These are phyloP conservation scores for Tilletia walkeri DNA, from an alignment of 1,284 basidiomycete genomes.

Conservation along the genomic window DNA sequence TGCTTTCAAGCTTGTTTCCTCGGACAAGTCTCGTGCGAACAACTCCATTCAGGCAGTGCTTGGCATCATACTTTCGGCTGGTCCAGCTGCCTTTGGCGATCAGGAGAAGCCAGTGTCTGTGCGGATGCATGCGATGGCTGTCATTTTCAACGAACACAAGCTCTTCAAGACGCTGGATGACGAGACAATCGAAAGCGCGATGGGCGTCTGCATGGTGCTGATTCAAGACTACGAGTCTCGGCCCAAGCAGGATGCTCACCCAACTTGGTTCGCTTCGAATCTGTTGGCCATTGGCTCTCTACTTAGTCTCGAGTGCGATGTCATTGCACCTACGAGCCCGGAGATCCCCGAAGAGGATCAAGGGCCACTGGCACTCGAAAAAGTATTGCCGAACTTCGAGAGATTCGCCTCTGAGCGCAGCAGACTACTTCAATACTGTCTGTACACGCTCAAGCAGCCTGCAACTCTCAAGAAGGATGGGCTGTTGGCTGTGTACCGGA, in stretches of 20 bases:
- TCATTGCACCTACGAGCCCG: slow-evolving; percentile 63
- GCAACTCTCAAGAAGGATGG: slow-evolving; percentile 33
- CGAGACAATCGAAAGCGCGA: slow-evolving; percentile 62
- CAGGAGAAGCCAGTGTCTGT: slow-evolving; percentile 62
- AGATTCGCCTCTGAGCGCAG: slow-evolving; percentile 11
- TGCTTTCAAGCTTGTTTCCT: slow-evolving; percentile 38
- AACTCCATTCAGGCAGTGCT: slow-evolving; percentile 25
- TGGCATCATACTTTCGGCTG: slow-evolving; percentile 28
- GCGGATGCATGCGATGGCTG: slow-evolving; percentile 78
- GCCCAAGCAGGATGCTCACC: slow-evolving; percentile 3
- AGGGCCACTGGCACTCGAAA: slow-evolving; percentile 66
- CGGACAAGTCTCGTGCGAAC: slow-evolving; percentile 11
- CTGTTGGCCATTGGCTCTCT: slow-evolving; percentile 54
- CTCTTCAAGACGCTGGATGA: slow-evolving; percentile 68
- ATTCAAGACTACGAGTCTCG: slow-evolving; percentile 20
- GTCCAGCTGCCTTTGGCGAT: slow-evolving; percentile 25
- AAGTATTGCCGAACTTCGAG: background rate
- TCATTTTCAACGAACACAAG: slow-evolving; percentile 72
- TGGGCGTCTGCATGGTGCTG: slow-evolving; percentile 54
- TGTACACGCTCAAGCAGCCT: slow-evolving; percentile 10
- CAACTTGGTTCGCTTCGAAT: slow-evolving; percentile 29
- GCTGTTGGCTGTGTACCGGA: slow-evolving; percentile 44
- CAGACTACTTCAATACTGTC: background rate
- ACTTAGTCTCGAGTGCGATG: slow-evolving; percentile 6
- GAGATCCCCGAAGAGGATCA: slow-evolving; percentile 63